Evolutionary conservation across 2,329 filamentous ascomycete genomes (phyloP).

Genomic region (Nothomitra cinnamomea): DNA sequence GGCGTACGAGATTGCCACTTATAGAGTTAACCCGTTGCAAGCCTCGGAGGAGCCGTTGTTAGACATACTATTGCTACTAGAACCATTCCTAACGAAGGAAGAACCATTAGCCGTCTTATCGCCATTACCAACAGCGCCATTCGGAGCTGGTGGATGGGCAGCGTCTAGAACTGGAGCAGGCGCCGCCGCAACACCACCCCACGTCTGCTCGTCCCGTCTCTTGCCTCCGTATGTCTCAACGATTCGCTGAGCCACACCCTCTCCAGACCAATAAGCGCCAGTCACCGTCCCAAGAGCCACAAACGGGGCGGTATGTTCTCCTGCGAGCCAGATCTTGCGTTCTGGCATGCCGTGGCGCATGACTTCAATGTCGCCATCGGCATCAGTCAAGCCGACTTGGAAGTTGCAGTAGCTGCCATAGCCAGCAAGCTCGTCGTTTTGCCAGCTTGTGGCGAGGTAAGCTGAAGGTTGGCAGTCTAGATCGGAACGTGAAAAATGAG

Average conservation of each 20-base stretch:
- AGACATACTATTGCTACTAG: too few species aligned
- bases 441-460: conserved; percentile 59
- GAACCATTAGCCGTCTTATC: too few species aligned
- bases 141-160: too few species aligned
- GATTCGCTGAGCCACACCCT: conserved; percentile 54
- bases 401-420: conserved; percentile 78
- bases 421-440: conserved; percentile 61
- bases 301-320: conserved; percentile 83
- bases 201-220: background rate
- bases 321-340: conserved; percentile 65
- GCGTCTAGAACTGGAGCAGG: background rate
- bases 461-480: conserved; percentile 43
- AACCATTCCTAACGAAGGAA: too few species aligned
- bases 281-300: conserved; percentile 76
- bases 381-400: conserved; percentile 53
- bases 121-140: too few species aligned
- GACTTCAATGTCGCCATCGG: conserved; percentile 52
- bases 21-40: too few species aligned
- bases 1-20: too few species aligned
- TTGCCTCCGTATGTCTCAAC: conserved; percentile 32
- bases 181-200: background rate
- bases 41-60: too few species aligned
- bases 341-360: conserved; percentile 39
- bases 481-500: conserved; percentile 39
- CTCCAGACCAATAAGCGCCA: conserved; percentile 84